A percentile compares a stretch with the other conserved stretches of the same genome.
Conservation (phyloP, 148 eudicot species). For the Pouteria glomerata region DNA sequence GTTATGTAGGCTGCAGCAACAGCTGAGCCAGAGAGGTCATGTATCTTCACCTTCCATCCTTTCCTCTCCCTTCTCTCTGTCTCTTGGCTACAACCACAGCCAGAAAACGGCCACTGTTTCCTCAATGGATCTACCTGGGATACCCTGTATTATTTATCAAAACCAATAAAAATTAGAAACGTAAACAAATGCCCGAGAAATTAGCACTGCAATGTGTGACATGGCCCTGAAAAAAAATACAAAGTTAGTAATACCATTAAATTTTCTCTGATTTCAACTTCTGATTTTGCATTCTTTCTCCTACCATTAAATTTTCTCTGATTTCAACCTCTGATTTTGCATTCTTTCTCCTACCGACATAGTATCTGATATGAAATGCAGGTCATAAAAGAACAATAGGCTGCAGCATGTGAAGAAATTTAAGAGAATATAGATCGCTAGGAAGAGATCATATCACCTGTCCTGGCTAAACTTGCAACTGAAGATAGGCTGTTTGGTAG, state of each 20-base stretch:
- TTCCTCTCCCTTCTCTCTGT: conserved; percentile 43
- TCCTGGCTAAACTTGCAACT: conserved; percentile 57
- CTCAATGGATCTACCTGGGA: conserved; percentile 40
- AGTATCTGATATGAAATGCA: background rate
- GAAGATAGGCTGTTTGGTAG: conserved; percentile 49
- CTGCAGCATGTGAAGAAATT: background rate
- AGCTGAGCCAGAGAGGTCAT: conserved; percentile 66
- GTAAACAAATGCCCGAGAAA: background rate
- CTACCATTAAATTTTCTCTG: background rate
- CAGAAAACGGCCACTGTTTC: conserved; percentile 26
- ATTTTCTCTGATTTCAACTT: background rate
- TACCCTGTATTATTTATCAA: conserved; percentile 21
- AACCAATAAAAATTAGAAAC: background rate
- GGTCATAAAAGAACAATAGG: background rate
- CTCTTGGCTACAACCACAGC: conserved; percentile 34
- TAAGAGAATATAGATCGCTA: too few species aligned
- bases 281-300: background rate
- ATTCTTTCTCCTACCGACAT: background rate
- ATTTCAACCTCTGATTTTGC: background rate
- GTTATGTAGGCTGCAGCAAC: conserved; percentile 66
- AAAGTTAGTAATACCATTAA: background rate
- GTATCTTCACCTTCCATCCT: conserved; percentile 61
- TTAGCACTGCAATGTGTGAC: background rate
- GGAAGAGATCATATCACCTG: conserved; percentile 35
- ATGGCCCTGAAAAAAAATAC: background rate